Conservation (phyloP, 352 stramenopile species). For the Salisapilia sapeloensis region DNA sequence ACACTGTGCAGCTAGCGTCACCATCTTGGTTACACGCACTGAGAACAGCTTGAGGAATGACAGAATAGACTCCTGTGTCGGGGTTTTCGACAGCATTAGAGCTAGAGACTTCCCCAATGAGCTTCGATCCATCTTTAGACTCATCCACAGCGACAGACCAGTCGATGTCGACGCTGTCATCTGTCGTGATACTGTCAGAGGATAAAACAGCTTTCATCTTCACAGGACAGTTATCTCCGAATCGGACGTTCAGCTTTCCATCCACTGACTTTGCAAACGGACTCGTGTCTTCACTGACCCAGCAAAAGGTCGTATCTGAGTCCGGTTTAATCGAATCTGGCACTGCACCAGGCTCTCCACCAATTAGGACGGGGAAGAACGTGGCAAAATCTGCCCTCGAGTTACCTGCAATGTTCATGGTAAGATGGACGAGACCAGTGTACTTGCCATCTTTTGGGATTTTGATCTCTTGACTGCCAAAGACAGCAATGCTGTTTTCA, state of each 20-base stretch:
- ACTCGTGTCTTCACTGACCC: conserved; percentile 26
- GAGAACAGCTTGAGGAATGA: conserved; percentile 57
- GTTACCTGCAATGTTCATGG: conserved; percentile 43
- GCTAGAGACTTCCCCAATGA: conserved; percentile 51
- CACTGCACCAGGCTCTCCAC: conserved; percentile 30
- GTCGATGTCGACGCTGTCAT: conserved; percentile 29
- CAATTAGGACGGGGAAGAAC: conserved; percentile 64
- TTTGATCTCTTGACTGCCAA: conserved; percentile 42
- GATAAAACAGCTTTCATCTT: conserved; percentile 42
- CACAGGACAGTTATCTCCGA: conserved; percentile 44
- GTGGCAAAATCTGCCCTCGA: conserved; percentile 58
- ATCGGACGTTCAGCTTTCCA: conserved; percentile 36
- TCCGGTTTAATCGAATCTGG: conserved; percentile 24
- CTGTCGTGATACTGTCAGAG: conserved; percentile 20
- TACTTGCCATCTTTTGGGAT: conserved; percentile 67
- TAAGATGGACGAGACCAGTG: conserved; percentile 52
- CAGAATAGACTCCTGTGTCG: conserved; percentile 26
- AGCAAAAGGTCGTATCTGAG: conserved; percentile 62
- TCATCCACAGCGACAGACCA: conserved; percentile 49
- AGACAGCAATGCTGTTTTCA: conserved; percentile 20
- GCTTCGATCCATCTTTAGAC: conserved; percentile 21
- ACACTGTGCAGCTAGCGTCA: conserved; percentile 43
- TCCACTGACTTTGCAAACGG: conserved; percentile 39
- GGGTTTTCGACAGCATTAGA: conserved; percentile 32
- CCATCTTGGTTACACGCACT: conserved; percentile 39